Base-by-base conservation (phyloP, 192 early-diverging fungal genomes). In the Backusella circina region DNA sequence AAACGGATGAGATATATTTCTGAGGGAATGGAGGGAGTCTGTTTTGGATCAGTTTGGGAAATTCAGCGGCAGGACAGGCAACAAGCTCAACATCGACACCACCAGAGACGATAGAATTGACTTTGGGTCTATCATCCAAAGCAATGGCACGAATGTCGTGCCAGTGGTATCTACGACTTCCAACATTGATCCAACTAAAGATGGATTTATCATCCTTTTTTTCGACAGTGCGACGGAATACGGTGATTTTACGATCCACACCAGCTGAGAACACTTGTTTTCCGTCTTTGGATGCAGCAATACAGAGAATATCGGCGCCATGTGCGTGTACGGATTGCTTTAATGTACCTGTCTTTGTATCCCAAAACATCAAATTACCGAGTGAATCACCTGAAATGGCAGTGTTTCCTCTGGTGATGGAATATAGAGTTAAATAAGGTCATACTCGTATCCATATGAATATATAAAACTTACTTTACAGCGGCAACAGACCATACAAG, bases 131-230 rank as follows among this genome's bases (percentile, higher is more conserved):
- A 65, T 95, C 93, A 77, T 93, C 86, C 36, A 96, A 84, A 1
- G 92, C 91, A 26, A 99, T 72, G 23, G 96, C 92, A 31, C 95
- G 90, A 37, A 99, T 95, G 79, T 99, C 97, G 79, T 99, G 95
- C 16, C 92, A 93, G 81, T 99, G 97, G 83, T 93, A 97, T 70
- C 95, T 90, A 65, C 95, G 90, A 73, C 92, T 89, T 15, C 93
- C 95, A n/a, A 93, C 84, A 44, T 93, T 76, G 26, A 97, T 86
- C 96, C 96, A 99, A 31, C 89, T 84, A 70, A 71, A 66, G 4
- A 65, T 54, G 26, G 77, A 82, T 30, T 72, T 79, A 30, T 38
- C 67, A 16, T 76, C 73, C n/a, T 81, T 78, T 77, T 79, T 69
- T 75, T 84, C 12, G 70, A 86, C 82, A 37, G 90, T 79, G 2